These are phyloP conservation scores for Cyberlindnera nakhonratchasimensis DNA, from an alignment of 805 yeast species.

Conservation along the genomic window DNA sequence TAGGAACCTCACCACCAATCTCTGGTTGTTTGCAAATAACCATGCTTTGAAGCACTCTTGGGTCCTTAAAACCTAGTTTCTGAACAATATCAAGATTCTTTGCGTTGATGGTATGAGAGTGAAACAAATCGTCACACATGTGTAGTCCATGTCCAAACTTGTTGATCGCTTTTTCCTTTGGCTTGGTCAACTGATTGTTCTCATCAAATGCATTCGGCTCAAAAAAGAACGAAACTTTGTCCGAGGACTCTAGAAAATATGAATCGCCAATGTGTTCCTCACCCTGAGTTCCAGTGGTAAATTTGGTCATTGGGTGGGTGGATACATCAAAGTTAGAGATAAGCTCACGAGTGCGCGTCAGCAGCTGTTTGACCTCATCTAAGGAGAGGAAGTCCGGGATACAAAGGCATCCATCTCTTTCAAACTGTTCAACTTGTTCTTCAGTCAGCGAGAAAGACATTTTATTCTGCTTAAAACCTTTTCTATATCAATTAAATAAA, in stretches of 20 bases:
- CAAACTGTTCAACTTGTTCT: constrained; percentile 48
- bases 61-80: constrained; percentile 54
- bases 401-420: constrained; percentile 58
- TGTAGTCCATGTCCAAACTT: constrained; percentile 82
- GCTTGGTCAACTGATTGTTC: constrained; percentile 47
- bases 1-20: constrained; percentile 69
- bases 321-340: constrained; percentile 47
- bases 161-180: constrained; percentile 58
- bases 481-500: too few species aligned
- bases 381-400: constrained; percentile 50
- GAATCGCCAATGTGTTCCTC: constrained; percentile 68
- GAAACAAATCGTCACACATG: constrained; percentile 45
- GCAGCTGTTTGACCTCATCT: constrained; percentile 38
- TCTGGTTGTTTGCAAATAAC: constrained; percentile 74
- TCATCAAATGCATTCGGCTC: constrained; percentile 66
- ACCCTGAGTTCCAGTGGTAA: constrained; percentile 51
- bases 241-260: constrained; percentile 66
- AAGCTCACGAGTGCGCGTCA: constrained; percentile 42
- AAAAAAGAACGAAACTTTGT: constrained; percentile 65
- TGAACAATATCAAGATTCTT: constrained; percentile 50
- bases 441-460: constrained; percentile 11
- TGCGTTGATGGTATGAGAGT: constrained; percentile 45
- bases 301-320: constrained; percentile 65
- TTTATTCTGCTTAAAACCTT: too few species aligned
- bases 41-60: constrained; percentile 76